phyloP scores from a whole-genome alignment of 805 yeast species.

The Saccharomycopsis vini region DNA sequence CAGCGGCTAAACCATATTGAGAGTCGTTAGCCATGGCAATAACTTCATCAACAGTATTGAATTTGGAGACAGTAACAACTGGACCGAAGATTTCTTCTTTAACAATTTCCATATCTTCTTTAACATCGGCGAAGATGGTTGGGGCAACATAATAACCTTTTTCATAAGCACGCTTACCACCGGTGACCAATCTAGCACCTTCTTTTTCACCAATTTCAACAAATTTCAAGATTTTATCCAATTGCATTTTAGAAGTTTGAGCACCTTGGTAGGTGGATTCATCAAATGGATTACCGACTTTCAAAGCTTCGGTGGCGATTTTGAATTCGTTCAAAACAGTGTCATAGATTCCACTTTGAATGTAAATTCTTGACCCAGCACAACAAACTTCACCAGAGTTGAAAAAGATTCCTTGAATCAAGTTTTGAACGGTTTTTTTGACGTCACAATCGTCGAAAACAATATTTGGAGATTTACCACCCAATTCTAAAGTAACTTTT shows the following conservation, averaged over 20 bases:
- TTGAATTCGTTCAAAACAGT: constrained; percentile 55
- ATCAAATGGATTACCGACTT: constrained; percentile 80
- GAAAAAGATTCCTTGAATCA: constrained; percentile 77
- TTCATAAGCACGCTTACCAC: constrained; percentile 54
- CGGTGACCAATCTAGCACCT: constrained; percentile 71
- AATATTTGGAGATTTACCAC: constrained; percentile 93
- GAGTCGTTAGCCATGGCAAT: constrained; percentile 71
- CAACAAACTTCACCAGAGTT: constrained; percentile 95
- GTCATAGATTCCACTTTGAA: constrained; percentile 80
- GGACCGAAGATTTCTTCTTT: constrained; percentile 88
- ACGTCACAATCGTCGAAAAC: constrained; percentile 81
- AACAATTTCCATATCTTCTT: constrained; percentile 58
- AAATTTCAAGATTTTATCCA: constrained; percentile 67
- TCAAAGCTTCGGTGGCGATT: constrained; percentile 42
- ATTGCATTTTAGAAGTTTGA: constrained; percentile 75
- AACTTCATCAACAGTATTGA: constrained; percentile 75
- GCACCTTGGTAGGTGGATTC: constrained; percentile 82
- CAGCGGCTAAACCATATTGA: constrained; percentile 83
- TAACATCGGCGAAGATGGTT: constrained; percentile 65
- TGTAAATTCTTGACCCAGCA: constrained; percentile 87
- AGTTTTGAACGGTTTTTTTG: constrained; percentile 64
- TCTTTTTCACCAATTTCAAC: constrained; percentile 70
- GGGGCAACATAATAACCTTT: constrained; percentile 67
- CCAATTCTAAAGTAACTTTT: constrained; percentile 88
- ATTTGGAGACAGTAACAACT: constrained; percentile 76